A percentile compares a stretch with the other conserved stretches of the same genome.
Evolutionary conservation across 2,329 filamentous ascomycete species (phyloP).

Genomic region (Fusarium phyllophilum): DNA sequence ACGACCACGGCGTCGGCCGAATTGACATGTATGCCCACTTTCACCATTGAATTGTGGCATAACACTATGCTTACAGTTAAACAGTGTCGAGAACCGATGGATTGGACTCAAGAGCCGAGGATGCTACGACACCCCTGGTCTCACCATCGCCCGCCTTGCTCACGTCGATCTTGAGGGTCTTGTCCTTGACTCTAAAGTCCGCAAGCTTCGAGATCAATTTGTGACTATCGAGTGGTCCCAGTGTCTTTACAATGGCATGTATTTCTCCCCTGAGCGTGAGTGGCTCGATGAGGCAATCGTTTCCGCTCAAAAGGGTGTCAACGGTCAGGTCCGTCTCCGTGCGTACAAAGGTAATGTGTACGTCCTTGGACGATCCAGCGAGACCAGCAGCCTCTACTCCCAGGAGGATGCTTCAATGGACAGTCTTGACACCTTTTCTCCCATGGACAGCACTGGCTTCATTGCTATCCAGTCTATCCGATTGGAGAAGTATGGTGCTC

Average conservation of each 20-base stretch:
- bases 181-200: slow-evolving; percentile 63
- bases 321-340: slow-evolving; percentile 51
- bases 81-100: slow-evolving; percentile 57
- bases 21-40: slow-evolving; percentile 57
- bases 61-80: neutral
- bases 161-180: slow-evolving; percentile 63
- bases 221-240: slow-evolving; percentile 58
- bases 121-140: slow-evolving; percentile 28
- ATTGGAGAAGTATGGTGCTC: slow-evolving; percentile 59
- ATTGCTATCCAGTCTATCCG: slow-evolving; percentile 57
- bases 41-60: neutral
- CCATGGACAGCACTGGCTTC: slow-evolving; percentile 75
- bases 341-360: slow-evolving; percentile 62
- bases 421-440: slow-evolving; percentile 68
- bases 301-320: slow-evolving; percentile 61
- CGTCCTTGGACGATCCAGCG: slow-evolving; percentile 57
- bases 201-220: slow-evolving; percentile 63
- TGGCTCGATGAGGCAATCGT: slow-evolving; percentile 58
- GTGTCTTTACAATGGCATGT: slow-evolving; percentile 61
- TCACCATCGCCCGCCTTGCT: slow-evolving; percentile 43
- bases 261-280: slow-evolving; percentile 62
- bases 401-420: slow-evolving; percentile 61
- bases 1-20: slow-evolving; percentile 73
- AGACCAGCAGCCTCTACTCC: slow-evolving; percentile 62
- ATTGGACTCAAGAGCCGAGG: slow-evolving; percentile 56